These are phyloP conservation scores for Nakaseomyces bracarensis DNA, from an alignment of 1,139 yeast genomes.

Conservation along the genomic window DNA sequence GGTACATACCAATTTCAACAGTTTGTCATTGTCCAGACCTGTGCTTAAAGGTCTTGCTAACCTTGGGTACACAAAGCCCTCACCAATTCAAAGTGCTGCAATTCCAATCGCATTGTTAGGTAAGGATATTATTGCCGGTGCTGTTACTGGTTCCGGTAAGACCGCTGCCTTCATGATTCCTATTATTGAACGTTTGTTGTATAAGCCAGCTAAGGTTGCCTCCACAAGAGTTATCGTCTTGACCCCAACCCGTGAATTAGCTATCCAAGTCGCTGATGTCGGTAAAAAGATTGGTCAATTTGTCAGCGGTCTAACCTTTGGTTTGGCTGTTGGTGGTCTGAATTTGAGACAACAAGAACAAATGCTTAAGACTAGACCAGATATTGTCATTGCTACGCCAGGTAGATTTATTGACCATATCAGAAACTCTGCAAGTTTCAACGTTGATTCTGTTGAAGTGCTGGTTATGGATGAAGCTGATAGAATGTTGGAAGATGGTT, in stretches of 20 bases:
- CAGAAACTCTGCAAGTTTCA: constrained; percentile 87
- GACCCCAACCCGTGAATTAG: constrained; percentile 96
- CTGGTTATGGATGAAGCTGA: constrained; percentile 93
- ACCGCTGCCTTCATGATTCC: constrained; percentile 98
- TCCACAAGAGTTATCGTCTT: constrained; percentile 84
- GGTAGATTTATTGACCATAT: constrained; percentile 96
- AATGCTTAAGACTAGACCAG: constrained; percentile 84
- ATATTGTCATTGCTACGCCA: constrained; percentile 92
- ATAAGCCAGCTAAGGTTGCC: constrained; percentile 77
- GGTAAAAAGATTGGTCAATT: constrained; percentile 77
- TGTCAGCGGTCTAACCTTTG: constrained; percentile 68
- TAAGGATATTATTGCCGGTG: constrained; percentile 97
- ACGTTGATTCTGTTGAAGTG: constrained; percentile 84
- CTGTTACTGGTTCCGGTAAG: constrained; percentile 98
- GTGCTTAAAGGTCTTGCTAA: constrained; percentile 72
- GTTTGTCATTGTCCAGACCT: constrained; percentile 81
- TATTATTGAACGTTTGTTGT: constrained; percentile 80
- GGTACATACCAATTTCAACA: constrained; percentile 58
- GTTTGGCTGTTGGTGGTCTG: constrained; percentile 96
- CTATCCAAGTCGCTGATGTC: constrained; percentile 91
- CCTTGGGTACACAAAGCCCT: constrained; percentile 75
- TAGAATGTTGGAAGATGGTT: constrained; percentile 98
- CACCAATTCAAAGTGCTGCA: constrained; percentile 89
- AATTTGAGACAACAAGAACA: constrained; percentile 92
- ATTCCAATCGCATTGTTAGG: constrained; percentile 91